Evolutionary conservation across 805 yeast genomes (phyloP).

Genomic region (Candida corydali): DNA sequence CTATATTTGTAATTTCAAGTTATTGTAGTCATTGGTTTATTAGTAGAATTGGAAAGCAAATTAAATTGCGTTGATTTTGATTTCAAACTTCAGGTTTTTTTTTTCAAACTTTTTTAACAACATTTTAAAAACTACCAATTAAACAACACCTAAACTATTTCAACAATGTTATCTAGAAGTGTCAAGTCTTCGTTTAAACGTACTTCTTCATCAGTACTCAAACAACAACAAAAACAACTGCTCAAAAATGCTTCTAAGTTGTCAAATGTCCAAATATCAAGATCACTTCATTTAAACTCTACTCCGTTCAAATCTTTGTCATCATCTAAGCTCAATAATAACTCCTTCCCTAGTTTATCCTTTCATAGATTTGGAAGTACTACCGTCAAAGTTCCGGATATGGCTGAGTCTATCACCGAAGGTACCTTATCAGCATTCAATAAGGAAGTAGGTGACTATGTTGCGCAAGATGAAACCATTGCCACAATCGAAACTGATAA

Average conservation of each 20-base stretch:
- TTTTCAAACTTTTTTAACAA: too few relatives aligned
- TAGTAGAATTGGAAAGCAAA: constrained; percentile 1
- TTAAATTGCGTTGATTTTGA: too few relatives aligned
- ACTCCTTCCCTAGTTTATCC: constrained; percentile 10
- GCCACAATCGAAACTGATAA: constrained; percentile 98
- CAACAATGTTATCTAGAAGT: constrained; percentile 31
- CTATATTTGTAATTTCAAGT: too few relatives aligned
- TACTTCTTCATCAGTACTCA: constrained; percentile 10
- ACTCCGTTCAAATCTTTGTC: constrained; percentile 2
- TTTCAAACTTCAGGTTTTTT: too few relatives aligned
- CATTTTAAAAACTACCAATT: too few relatives aligned
- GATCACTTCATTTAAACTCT: constrained; percentile 14
- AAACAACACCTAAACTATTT: too few relatives aligned
- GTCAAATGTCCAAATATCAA: constrained; percentile 14
- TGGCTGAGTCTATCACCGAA: constrained; percentile 98
- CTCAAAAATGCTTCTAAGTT: constrained; percentile 8
- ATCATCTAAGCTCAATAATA: background rate
- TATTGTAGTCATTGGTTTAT: too few relatives aligned
- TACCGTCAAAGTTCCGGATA: constrained; percentile 86
- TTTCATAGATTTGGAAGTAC: constrained; percentile 38
- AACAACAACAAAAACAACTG: constrained; percentile 1
- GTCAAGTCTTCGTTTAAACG: constrained; percentile 27
- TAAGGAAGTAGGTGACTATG: constrained; percentile 83
- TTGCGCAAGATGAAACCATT: constrained; percentile 79
- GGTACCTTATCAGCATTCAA: constrained; percentile 75